These are phyloP conservation scores for Fragaria ananassa DNA, from an alignment of 306 rosid genomes.

Conservation along the genomic window DNA sequence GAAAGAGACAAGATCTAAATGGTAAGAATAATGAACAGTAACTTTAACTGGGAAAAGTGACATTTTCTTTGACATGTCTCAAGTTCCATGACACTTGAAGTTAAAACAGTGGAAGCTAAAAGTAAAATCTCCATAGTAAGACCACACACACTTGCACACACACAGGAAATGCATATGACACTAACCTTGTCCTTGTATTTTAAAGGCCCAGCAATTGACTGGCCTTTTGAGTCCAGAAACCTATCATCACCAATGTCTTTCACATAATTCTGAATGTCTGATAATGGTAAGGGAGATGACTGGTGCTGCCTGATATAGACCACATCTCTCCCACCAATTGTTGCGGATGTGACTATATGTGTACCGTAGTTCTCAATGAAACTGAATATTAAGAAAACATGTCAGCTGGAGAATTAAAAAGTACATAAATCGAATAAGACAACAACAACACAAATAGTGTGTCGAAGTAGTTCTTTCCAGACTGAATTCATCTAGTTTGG, in stretches of 20 bases:
- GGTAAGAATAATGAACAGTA: conserved; percentile 15
- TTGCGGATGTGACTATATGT: conserved; percentile 90
- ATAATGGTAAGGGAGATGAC: conserved; percentile 64
- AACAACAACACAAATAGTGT: conserved; percentile 5
- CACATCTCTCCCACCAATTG: conserved; percentile 90
- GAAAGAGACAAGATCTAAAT: conserved; percentile 20
- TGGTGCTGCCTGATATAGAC: conserved; percentile 95
- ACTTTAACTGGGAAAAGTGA: neutral
- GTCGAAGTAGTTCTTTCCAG: conserved; percentile 25
- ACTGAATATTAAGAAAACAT: conserved; percentile 47
- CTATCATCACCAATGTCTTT: conserved; percentile 81
- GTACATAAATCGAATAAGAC: neutral
- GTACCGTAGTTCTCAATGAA: conserved; percentile 96
- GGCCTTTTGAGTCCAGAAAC: conserved; percentile 55
- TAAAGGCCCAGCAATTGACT: conserved; percentile 57
- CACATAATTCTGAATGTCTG: conserved; percentile 72
- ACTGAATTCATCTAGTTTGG: conserved; percentile 6
- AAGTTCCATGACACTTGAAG: conserved; percentile 2
- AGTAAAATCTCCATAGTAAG: neutral
- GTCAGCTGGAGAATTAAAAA: neutral
- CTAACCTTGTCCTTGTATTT: conserved; percentile 97
- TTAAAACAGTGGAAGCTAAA: neutral
- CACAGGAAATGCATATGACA: conserved; percentile 11
- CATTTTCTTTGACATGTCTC: neutral
- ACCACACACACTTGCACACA: neutral